A percentile compares a stretch with the other conserved stretches of the same genome.
These are phyloP conservation scores for Solanum etuberosum DNA, from an alignment of 257 asterid species.

Conservation along the genomic window DNA sequence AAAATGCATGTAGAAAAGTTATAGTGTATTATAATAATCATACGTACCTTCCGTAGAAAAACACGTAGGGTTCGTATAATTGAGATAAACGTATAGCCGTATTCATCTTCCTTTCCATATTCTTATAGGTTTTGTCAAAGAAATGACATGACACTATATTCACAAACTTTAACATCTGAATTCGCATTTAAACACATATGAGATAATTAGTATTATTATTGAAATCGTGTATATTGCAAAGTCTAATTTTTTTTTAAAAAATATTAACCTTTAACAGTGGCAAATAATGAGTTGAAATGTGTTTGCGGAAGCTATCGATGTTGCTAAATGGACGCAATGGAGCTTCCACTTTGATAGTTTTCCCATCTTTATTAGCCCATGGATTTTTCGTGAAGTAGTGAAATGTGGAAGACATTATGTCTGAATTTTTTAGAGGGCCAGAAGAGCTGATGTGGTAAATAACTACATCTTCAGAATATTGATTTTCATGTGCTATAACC, in stretches of 20 bases:
- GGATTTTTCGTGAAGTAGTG: slow-evolving; percentile 30
- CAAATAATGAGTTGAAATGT: slow-evolving; percentile 28
- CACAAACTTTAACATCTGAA: background rate
- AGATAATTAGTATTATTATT: background rate
- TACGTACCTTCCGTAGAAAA: slow-evolving; percentile 40
- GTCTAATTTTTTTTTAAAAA: too few relatives aligned
- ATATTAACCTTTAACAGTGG: slow-evolving; percentile 30
- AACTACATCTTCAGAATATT: background rate
- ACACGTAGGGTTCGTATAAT: slow-evolving; percentile 35
- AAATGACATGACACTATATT: slow-evolving; percentile 11
- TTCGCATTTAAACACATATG: background rate
- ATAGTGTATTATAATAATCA: too few relatives aligned
- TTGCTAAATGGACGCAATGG: slow-evolving; percentile 9
- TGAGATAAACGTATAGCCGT: slow-evolving; percentile 20
- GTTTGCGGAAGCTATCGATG: slow-evolving; percentile 36
- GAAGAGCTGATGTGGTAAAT: slow-evolving; percentile 48
- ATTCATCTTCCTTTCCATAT: slow-evolving; percentile 18
- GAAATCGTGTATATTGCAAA: background rate
- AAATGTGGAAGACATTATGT: slow-evolving; percentile 2
- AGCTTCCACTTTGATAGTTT: slow-evolving; percentile 9
- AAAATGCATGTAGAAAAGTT: too few relatives aligned
- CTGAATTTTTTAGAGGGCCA: slow-evolving; percentile 17
- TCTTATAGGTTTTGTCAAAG: slow-evolving; percentile 12
- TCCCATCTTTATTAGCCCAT: slow-evolving; percentile 19
- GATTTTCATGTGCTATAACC: background rate